Percentiles rank a stretch among this genome's conserved stretches.
Conservation (phyloP, 1,284 basidiomycete species). For the Exsudoporus floridanus region DNA sequence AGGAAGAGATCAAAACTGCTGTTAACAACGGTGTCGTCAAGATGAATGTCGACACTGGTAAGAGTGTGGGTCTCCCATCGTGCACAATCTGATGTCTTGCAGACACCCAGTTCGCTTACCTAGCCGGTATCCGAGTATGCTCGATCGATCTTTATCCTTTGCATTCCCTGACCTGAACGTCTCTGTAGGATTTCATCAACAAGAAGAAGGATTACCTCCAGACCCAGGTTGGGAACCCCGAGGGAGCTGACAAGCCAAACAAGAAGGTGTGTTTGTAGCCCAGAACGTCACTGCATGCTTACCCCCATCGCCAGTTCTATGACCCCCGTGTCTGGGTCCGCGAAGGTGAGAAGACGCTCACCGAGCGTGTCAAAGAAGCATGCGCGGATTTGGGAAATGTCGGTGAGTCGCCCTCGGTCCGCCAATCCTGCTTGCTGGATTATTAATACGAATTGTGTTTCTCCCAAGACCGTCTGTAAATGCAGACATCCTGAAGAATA, state of each 20-base stretch:
- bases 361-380: conserved; percentile 87
- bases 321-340: conserved; percentile 98
- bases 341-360: conserved; percentile 96
- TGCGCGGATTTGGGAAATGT: conserved; percentile 88
- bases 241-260: conserved; percentile 93
- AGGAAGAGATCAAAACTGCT: conserved; percentile 94
- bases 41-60: conserved; percentile 93
- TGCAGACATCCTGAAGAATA: background rate
- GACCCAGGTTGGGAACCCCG: conserved; percentile 92
- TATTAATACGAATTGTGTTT: background rate
- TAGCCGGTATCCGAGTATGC: conserved; percentile 79
- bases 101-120: conserved; percentile 93
- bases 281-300: background rate
- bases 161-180: background rate
- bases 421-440: background rate
- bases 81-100: conserved; percentile 9
- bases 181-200: conserved; percentile 70
- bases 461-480: conserved; percentile 29
- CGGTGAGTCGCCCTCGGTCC: conserved; percentile 32
- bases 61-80: background rate
- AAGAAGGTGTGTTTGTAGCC: conserved; percentile 70
- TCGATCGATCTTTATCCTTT: background rate
- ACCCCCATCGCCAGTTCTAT: conserved; percentile 59
- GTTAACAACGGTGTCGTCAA: conserved; percentile 94
- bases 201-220: conserved; percentile 85